Percentiles rank a stretch among this genome's conserved stretches.
phyloP scores from a whole-genome alignment of 2,329 filamentous ascomycete genomes.

The Trichoderma lentiforme region DNA sequence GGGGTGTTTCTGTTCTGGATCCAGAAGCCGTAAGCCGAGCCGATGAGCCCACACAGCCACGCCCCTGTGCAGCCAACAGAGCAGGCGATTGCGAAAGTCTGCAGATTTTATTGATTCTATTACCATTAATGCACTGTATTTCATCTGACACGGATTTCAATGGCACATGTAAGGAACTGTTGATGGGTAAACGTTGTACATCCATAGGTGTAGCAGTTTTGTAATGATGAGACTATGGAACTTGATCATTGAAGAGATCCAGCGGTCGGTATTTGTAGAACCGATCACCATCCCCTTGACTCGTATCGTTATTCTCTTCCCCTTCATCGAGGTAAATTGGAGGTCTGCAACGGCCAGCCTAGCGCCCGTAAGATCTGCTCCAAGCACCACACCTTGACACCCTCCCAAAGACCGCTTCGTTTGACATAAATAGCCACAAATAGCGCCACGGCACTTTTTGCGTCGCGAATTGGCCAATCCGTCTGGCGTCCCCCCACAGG shows the following conservation, averaged over 20 bases:
- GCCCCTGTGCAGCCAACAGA: neutral
- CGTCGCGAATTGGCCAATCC: slow-evolving; percentile 16
- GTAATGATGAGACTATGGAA: neutral
- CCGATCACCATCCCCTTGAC: neutral
- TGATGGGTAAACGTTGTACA: neutral
- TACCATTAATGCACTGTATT: neutral
- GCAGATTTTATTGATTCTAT: neutral
- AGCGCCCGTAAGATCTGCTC: neutral
- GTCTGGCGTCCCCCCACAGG: neutral
- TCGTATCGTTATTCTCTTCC: neutral
- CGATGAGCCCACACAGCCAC: slow-evolving; percentile 2
- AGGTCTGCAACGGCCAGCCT: neutral
- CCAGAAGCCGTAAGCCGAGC: slow-evolving; percentile 5
- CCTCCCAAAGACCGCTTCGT: neutral
- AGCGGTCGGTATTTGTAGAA: neutral
- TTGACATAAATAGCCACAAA: slow-evolving; percentile 9
- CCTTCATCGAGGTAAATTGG: neutral
- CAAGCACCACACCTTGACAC: slow-evolving; percentile 4
- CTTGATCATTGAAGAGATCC: no score
- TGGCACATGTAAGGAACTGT: neutral
- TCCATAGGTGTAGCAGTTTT: neutral
- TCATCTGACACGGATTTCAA: neutral
- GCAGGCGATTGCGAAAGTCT: neutral
- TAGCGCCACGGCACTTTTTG: neutral
- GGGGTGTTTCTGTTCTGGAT: neutral